Conservation (phyloP, 1,284 basidiomycete genomes). For the Ganoderma resinaceum region DNA sequence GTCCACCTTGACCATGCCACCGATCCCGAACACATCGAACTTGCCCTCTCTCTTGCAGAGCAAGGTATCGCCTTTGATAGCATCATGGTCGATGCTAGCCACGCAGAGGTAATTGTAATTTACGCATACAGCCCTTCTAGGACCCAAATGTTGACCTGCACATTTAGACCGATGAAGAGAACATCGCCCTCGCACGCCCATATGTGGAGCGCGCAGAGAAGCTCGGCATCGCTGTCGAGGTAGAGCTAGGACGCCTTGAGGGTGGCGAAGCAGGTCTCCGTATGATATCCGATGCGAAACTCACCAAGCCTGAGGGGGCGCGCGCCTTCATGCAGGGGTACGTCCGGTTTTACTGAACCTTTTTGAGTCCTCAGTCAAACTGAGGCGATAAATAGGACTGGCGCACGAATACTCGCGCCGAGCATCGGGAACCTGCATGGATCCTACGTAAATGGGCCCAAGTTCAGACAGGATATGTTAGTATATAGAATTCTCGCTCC, state of each 20-base stretch:
- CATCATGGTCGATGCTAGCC: slow-evolving; percentile 60
- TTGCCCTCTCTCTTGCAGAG: slow-evolving; percentile 53
- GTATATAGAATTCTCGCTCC: slow-evolving; percentile 14
- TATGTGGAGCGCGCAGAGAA: slow-evolving; percentile 52
- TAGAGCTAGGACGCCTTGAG: slow-evolving; percentile 59
- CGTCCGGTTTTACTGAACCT: background rate
- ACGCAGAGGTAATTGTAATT: slow-evolving; percentile 50
- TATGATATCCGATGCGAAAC: slow-evolving; percentile 54
- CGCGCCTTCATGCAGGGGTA: slow-evolving; percentile 51
- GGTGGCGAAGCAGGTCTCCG: slow-evolving; percentile 55
- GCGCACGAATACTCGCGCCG: slow-evolving; percentile 53
- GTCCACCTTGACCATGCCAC: slow-evolving; percentile 60
- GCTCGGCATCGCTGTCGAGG: slow-evolving; percentile 53
- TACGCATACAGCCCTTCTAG: background rate
- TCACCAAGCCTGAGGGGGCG: slow-evolving; percentile 54
- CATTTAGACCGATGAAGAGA: slow-evolving; percentile 57
- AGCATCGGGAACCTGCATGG: slow-evolving; percentile 59
- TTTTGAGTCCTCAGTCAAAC: background rate
- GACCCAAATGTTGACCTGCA: background rate
- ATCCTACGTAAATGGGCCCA: slow-evolving; percentile 52
- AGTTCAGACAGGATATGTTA: slow-evolving; percentile 55
- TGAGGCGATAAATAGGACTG: slow-evolving; percentile 42
- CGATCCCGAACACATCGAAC: slow-evolving; percentile 54
- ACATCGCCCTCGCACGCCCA: slow-evolving; percentile 52
- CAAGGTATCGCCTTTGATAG: slow-evolving; percentile 56